phyloP scores from a whole-genome alignment of 1,284 basidiomycete species.

The Tetrapyrgos nigripes region DNA sequence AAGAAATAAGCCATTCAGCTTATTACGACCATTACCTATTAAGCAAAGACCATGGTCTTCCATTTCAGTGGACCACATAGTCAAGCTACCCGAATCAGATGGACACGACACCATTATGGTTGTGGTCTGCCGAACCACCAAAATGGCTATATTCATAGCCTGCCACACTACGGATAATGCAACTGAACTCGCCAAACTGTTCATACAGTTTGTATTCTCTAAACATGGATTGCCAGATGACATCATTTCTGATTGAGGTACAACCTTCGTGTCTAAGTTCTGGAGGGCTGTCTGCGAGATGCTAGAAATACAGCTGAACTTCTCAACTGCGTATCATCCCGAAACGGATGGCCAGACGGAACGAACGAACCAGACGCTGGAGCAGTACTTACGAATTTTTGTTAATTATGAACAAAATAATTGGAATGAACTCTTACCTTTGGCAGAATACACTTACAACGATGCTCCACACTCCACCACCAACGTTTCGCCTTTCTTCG shows the following conservation, averaged over 20 bases:
- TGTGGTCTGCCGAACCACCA: constrained; percentile 17
- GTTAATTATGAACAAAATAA: constrained; percentile 6
- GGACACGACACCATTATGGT: constrained; percentile 37
- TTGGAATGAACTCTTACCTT: constrained; percentile 7
- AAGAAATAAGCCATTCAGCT: constrained; percentile 2
- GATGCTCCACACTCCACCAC: constrained; percentile 1
- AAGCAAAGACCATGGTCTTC: constrained; percentile 5
- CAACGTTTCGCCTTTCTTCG: constrained; percentile 1
- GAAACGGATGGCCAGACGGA: background rate
- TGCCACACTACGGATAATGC: background rate
- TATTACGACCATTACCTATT: constrained; percentile 8
- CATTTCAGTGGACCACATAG: constrained; percentile 20
- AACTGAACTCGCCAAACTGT: background rate
- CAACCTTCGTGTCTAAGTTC: too few species aligned
- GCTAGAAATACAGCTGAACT: too few species aligned
- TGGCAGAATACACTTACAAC: constrained; percentile 8
- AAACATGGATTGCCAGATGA: constrained; percentile 6
- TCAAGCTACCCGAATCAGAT: constrained; percentile 31
- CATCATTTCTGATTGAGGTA: background rate
- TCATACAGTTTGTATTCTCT: background rate
- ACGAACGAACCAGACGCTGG: background rate
- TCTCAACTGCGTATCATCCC: too few species aligned
- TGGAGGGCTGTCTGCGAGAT: too few species aligned
- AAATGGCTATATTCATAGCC: background rate
- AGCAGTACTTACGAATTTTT: constrained; percentile 7